These are phyloP conservation scores for Gonapodya prolifera DNA, from an alignment of 192 early-diverging fungal species.

Conservation along the genomic window DNA sequence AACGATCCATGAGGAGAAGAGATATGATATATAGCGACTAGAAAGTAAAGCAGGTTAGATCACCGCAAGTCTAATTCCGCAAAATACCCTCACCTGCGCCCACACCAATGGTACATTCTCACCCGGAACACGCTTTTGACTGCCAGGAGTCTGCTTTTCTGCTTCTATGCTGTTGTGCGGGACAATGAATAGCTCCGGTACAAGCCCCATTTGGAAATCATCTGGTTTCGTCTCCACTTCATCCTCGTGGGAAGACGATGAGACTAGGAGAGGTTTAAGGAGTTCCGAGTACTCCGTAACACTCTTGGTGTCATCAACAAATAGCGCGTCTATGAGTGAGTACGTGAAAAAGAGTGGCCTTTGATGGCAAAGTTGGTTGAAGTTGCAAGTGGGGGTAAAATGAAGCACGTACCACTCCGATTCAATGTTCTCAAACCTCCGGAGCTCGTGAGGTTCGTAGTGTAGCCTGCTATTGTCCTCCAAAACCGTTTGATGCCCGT, in stretches of 20 bases:
- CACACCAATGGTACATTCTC: slow-evolving; percentile 81
- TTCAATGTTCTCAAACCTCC: slow-evolving; percentile 72
- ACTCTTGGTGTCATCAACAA: slow-evolving; percentile 48
- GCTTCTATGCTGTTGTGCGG: slow-evolving; percentile 55
- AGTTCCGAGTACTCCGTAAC: slow-evolving; percentile 56
- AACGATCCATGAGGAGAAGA: slow-evolving; percentile 58
- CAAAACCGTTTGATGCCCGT: slow-evolving; percentile 69
- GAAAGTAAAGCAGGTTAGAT: too few relatives aligned
- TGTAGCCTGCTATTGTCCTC: slow-evolving; percentile 39
- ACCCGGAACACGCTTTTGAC: slow-evolving; percentile 59
- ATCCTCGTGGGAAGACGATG: slow-evolving; percentile 33
- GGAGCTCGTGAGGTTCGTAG: slow-evolving; percentile 69
- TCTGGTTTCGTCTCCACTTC: not conserved
- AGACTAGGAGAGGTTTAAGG: slow-evolving; percentile 55
- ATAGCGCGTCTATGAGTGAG: slow-evolving; percentile 68
- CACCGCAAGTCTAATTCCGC: too few relatives aligned
- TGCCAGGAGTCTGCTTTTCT: slow-evolving; percentile 53
- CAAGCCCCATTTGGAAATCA: slow-evolving; percentile 27
- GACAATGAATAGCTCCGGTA: slow-evolving; percentile 73
- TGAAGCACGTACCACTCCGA: too few relatives aligned
- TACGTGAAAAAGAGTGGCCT: slow-evolving; percentile 81
- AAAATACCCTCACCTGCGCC: too few relatives aligned
- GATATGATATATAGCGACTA: slow-evolving; percentile 69
- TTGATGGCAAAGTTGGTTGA: too few relatives aligned
- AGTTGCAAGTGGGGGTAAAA: too few relatives aligned